phyloP scores from a whole-genome alignment of 257 asterid genomes.

The Handroanthus guayacan region DNA sequence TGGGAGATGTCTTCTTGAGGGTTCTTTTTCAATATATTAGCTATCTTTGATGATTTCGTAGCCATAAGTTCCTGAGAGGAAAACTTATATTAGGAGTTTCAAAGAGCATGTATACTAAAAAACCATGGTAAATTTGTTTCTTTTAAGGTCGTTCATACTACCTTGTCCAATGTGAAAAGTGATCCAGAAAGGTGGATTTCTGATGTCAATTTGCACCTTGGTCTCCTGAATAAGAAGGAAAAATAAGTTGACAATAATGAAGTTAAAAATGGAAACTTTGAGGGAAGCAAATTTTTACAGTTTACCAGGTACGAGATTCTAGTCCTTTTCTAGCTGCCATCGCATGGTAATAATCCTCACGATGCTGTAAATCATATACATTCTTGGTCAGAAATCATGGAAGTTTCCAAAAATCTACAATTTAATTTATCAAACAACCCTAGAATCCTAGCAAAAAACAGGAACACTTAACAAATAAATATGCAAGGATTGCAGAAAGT shows the following conservation, averaged over 20 bases:
- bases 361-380: not conserved
- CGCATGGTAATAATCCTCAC: conserved; percentile 27
- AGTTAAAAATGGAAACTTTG: not conserved
- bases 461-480: too few relatives aligned
- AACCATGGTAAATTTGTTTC: not conserved
- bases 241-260: not conserved
- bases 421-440: not conserved
- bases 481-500: too few relatives aligned
- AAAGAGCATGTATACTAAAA: not conserved
- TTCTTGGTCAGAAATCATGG: not conserved
- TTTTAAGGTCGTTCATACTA: conserved; percentile 1
- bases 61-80: conserved; percentile 63
- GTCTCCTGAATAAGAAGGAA: conserved; percentile 50
- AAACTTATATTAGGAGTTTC: not conserved
- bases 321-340: conserved; percentile 52
- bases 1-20: conserved; percentile 54
- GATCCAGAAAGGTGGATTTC: conserved; percentile 63
- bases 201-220: conserved; percentile 46
- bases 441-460: too few relatives aligned
- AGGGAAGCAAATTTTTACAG: too few relatives aligned
- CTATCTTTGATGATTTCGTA: conserved; percentile 63
- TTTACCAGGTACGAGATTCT: conserved; percentile 50
- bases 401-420: not conserved
- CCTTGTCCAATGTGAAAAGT: conserved; percentile 58
- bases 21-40: conserved; percentile 48